Evolutionary conservation across 768 basidiomycete species (phyloP).

Genomic region (Hydnum rufescens): DNA sequence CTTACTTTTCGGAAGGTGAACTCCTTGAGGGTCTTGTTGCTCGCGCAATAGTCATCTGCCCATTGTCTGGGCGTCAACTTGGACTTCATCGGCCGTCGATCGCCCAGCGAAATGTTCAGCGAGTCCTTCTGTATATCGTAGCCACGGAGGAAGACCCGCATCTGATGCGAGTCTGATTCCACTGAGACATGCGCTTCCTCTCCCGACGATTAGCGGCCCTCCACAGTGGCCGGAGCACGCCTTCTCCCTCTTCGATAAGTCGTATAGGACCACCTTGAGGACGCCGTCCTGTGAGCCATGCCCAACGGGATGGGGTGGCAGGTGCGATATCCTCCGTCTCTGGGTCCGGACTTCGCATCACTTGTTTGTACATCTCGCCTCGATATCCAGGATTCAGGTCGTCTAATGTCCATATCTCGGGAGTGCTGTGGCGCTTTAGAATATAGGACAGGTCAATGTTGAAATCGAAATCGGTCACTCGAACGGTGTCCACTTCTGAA

Average conservation of each 20-base stretch:
- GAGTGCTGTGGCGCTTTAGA: slow-evolving; percentile 12
- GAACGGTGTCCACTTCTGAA: slow-evolving; percentile 37
- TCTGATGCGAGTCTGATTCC: too few species aligned
- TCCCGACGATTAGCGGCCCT: background rate
- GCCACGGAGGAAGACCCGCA: background rate
- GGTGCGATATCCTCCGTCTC: slow-evolving; percentile 28
- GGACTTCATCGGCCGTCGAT: background rate
- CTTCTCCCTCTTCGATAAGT: background rate
- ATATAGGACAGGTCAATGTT: slow-evolving; percentile 32
- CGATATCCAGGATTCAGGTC: slow-evolving; percentile 47
- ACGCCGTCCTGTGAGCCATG: too few species aligned
- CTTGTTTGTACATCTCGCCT: slow-evolving; percentile 37
- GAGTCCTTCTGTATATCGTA: too few species aligned
- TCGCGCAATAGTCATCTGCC: slow-evolving; percentile 68
- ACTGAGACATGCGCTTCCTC: background rate
- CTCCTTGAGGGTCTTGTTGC: slow-evolving; percentile 52
- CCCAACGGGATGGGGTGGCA: background rate
- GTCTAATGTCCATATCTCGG: slow-evolving; percentile 37
- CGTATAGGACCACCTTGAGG: too few species aligned
- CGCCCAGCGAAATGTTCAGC: too few species aligned
- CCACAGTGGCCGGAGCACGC: background rate
- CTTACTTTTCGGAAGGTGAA: slow-evolving; percentile 51
- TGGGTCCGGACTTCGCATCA: too few species aligned
- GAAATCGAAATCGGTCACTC: slow-evolving; percentile 50
- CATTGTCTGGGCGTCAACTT: slow-evolving; percentile 33